phyloP scores from a whole-genome alignment of 2,329 filamentous ascomycete genomes.

The Aspergillus novoparasiticus region DNA sequence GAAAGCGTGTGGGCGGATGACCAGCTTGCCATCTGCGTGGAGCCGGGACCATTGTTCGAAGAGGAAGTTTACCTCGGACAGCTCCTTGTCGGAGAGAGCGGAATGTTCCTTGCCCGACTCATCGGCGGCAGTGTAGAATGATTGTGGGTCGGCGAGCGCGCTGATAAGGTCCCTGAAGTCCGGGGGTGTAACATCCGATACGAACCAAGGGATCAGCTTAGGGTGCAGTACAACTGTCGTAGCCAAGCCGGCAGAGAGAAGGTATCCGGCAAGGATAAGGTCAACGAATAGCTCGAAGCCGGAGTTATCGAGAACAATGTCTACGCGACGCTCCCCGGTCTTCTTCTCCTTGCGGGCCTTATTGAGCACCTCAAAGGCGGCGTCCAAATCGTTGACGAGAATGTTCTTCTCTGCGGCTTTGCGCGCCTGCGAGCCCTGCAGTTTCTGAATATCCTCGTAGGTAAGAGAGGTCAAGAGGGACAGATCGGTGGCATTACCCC shows the following conservation, averaged over 20 bases:
- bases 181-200: constrained; percentile 85
- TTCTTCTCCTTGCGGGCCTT: constrained; percentile 65
- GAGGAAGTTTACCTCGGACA: constrained; percentile 69
- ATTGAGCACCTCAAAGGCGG: constrained; percentile 70
- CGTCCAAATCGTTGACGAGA: constrained; percentile 77
- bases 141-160: constrained; percentile 73
- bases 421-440: constrained; percentile 85
- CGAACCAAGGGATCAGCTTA: constrained; percentile 97
- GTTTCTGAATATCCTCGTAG: constrained; percentile 95
- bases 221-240: constrained; percentile 87
- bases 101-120: constrained; percentile 57
- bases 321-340: constrained; percentile 71
- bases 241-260: constrained; percentile 81
- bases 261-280: constrained; percentile 85
- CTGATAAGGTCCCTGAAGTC: constrained; percentile 84
- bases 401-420: constrained; percentile 91
- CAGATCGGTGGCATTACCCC: constrained; percentile 95
- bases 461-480: constrained; percentile 86
- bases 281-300: constrained; percentile 98
- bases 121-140: constrained; percentile 79
- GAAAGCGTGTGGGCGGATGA: constrained; percentile 81
- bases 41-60: constrained; percentile 79
- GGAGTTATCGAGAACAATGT: constrained; percentile 95
- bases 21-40: constrained; percentile 80
- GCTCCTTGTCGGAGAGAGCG: constrained; percentile 70